Evolutionary conservation across 1,139 yeast species (phyloP).

Genomic region (Kluyveromyces marxianus): DNA sequence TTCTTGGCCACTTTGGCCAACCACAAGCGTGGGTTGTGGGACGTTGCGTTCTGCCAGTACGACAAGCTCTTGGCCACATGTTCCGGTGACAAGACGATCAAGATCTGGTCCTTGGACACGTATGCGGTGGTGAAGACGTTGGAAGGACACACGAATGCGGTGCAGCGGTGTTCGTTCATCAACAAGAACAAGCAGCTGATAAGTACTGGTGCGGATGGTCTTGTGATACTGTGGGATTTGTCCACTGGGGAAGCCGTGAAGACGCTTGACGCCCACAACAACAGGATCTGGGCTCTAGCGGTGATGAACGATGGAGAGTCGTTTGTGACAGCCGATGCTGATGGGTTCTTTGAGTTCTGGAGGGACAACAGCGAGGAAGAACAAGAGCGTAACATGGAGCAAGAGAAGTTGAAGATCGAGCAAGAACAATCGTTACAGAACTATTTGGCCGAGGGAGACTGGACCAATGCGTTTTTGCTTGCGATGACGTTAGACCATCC

Average conservation of each 20-base stretch:
- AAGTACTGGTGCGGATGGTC: slow-evolving; percentile 91
- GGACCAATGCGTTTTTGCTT: slow-evolving; percentile 81
- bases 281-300: slow-evolving; percentile 88
- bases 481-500: slow-evolving; percentile 86
- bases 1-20: slow-evolving; percentile 77
- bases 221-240: slow-evolving; percentile 83
- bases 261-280: slow-evolving; percentile 86
- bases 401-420: slow-evolving; percentile 57
- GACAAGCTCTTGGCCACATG: slow-evolving; percentile 73
- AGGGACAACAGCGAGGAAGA: slow-evolving; percentile 73
- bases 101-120: slow-evolving; percentile 80
- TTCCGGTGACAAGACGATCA: slow-evolving; percentile 85
- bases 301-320: slow-evolving; percentile 57
- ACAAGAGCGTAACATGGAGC: slow-evolving; percentile 41
- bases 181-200: slow-evolving; percentile 62
- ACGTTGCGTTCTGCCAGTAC: slow-evolving; percentile 69
- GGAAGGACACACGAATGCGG: slow-evolving; percentile 92
- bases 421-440: slow-evolving; percentile 82
- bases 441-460: slow-evolving; percentile 60
- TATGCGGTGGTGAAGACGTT: slow-evolving; percentile 72
- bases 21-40: slow-evolving; percentile 94
- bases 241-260: slow-evolving; percentile 68
- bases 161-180: slow-evolving; percentile 70
- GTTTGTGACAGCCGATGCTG: slow-evolving; percentile 87
- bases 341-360: slow-evolving; percentile 87